Conservation (phyloP, 75 land plant genomes). For the Pseudotsuga menziesii region DNA sequence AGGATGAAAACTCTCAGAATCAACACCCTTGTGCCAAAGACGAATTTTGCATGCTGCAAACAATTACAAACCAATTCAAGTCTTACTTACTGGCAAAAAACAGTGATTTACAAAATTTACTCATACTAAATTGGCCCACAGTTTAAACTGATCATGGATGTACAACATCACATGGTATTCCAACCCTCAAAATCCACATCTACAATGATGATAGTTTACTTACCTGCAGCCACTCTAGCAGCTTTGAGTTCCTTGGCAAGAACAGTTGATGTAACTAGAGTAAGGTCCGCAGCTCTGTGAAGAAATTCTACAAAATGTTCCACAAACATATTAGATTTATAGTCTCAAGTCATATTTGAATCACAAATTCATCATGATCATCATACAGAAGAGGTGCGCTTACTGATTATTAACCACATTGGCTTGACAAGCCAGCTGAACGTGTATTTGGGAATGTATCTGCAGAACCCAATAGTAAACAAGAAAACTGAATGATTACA, state of each 20-base stretch:
- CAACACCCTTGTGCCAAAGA: slow-evolving; percentile 99
- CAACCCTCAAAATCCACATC: not conserved
- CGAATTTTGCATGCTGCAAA: slow-evolving; percentile 85
- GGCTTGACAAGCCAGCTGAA: slow-evolving; percentile 99
- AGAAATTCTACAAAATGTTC: slow-evolving; percentile 58
- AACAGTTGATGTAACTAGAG: slow-evolving; percentile 92
- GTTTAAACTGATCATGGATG: not conserved
- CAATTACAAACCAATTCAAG: not conserved
- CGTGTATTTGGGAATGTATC: slow-evolving; percentile 99
- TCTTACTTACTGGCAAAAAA: slow-evolving; percentile 4
- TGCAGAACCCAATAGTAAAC: slow-evolving; percentile 19
- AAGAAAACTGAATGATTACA: not conserved
- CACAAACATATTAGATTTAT: not conserved
- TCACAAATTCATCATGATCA: not conserved
- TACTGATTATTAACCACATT: slow-evolving; percentile 98
- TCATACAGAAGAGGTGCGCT: slow-evolving; percentile 11
- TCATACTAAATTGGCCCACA: not conserved
- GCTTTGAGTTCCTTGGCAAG: slow-evolving; percentile 78
- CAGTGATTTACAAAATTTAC: not conserved
- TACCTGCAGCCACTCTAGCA: slow-evolving; percentile 87
- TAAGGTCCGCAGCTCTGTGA: slow-evolving; percentile 98
- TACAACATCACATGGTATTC: not conserved
- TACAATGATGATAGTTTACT: not conserved
- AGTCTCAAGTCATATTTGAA: slow-evolving; percentile 7
- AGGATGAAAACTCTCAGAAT: slow-evolving; percentile 95